phyloP scores from a whole-genome alignment of 192 early-diverging fungal genomes.

The Entomortierella beljakovae region DNA sequence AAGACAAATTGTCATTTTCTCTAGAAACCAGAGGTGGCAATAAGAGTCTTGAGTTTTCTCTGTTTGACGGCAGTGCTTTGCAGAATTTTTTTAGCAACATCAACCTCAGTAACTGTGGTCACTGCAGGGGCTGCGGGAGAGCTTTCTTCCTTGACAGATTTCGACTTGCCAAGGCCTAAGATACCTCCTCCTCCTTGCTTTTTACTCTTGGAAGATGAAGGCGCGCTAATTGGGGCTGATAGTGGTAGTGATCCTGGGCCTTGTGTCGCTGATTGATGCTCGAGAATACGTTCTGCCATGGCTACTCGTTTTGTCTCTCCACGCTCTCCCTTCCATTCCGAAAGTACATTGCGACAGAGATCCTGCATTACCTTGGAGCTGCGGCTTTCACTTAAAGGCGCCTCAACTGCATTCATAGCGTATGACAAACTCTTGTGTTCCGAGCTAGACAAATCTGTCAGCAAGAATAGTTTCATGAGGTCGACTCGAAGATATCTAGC shows the following conservation, averaged over 20 bases:
- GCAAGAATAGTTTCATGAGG: constrained; percentile 41
- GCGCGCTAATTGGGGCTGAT: background rate
- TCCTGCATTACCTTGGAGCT: constrained; percentile 29
- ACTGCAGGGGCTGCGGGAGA: constrained; percentile 4
- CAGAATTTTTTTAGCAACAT: constrained; percentile 38
- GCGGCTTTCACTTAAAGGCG: constrained; percentile 46
- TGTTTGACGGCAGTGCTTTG: constrained; percentile 39
- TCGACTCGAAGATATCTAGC: constrained; percentile 48
- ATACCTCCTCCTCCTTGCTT: constrained; percentile 36
- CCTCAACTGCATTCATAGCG: constrained; percentile 36
- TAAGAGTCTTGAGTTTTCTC: constrained; percentile 44
- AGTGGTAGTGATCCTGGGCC: background rate
- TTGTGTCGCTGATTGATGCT: constrained; percentile 27
- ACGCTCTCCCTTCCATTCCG: constrained; percentile 46
- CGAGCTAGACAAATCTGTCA: constrained; percentile 43
- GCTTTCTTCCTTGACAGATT: constrained; percentile 20
- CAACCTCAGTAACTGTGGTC: constrained; percentile 22
- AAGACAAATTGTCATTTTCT: background rate
- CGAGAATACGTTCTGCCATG: constrained; percentile 52
- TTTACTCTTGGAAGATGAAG: constrained; percentile 7
- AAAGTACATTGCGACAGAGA: constrained; percentile 15
- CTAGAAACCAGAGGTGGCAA: constrained; percentile 44
- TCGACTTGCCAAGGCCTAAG: constrained; percentile 28
- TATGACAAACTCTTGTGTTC: constrained; percentile 36
- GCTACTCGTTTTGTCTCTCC: constrained; percentile 47